Evolutionary conservation across 2,329 filamentous ascomycete species (phyloP).

Genomic region (Fusarium chaquense): DNA sequence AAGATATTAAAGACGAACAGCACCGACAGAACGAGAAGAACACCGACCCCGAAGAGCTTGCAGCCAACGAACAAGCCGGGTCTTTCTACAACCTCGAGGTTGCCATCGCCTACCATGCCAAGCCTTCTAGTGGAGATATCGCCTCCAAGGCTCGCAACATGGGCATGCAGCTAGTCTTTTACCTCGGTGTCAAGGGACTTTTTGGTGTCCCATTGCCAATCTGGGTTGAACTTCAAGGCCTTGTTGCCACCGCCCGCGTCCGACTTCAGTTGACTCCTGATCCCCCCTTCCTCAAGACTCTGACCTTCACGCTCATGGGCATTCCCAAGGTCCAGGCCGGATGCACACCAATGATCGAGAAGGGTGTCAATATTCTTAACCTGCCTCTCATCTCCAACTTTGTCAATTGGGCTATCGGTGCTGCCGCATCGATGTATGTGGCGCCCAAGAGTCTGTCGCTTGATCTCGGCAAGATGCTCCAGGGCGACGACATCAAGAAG

Average conservation of each 20-base stretch:
- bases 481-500: conserved; percentile 92
- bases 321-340: conserved; percentile 89
- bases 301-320: conserved; percentile 96
- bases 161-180: conserved; percentile 97
- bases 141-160: conserved; percentile 91
- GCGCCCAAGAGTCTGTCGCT: conserved; percentile 95
- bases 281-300: conserved; percentile 89
- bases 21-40: conserved; percentile 81
- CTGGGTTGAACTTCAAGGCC: conserved; percentile 87
- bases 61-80: conserved; percentile 89
- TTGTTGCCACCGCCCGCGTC: conserved; percentile 89
- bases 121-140: conserved; percentile 75
- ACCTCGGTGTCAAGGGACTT: conserved; percentile 87
- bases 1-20: conserved; percentile 84
- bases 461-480: conserved; percentile 89
- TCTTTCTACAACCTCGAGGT: conserved; percentile 94
- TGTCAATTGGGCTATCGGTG: conserved; percentile 92
- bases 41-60: conserved; percentile 88
- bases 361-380: conserved; percentile 90
- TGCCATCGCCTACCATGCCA: conserved; percentile 90
- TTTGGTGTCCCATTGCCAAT: conserved; percentile 91
- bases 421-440: conserved; percentile 90
- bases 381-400: conserved; percentile 95
- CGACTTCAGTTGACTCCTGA: conserved; percentile 88
- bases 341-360: conserved; percentile 92